Conservation (phyloP, 2,329 filamentous ascomycete species). For the Harringtonia aguacate region DNA sequence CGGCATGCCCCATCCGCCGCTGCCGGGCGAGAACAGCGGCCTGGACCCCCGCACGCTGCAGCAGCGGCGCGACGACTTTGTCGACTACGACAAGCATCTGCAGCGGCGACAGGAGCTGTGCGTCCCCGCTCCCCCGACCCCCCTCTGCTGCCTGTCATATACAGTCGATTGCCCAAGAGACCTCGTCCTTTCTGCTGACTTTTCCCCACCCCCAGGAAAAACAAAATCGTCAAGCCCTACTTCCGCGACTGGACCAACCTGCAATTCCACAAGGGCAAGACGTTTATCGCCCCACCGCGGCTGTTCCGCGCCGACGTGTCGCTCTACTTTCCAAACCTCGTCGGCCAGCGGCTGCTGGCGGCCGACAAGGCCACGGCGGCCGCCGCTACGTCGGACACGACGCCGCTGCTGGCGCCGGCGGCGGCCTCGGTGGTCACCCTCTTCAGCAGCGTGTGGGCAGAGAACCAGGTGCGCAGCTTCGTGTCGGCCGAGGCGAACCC, state of each 20-base stretch:
- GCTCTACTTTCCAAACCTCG: slow-evolving; percentile 89
- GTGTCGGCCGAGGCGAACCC: slow-evolving; percentile 55
- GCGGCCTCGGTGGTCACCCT: slow-evolving; percentile 67
- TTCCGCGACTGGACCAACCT: slow-evolving; percentile 94
- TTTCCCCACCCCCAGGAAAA: slow-evolving; percentile 39
- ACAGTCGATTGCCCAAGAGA: too few species aligned
- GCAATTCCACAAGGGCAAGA: slow-evolving; percentile 75
- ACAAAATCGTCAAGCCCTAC: slow-evolving; percentile 75
- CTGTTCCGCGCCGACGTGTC: slow-evolving; percentile 74
- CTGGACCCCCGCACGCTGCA: slow-evolving; percentile 55
- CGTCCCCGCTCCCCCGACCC: slow-evolving; percentile 11
- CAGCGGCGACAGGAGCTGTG: slow-evolving; percentile 66
- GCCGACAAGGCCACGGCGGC: slow-evolving; percentile 26
- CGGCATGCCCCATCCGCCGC: slow-evolving; percentile 65
- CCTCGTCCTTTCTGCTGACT: too few species aligned
- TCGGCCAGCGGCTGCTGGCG: slow-evolving; percentile 63
- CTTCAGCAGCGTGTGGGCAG: slow-evolving; percentile 78
- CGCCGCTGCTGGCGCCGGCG: slow-evolving; percentile 43
- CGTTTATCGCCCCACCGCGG: slow-evolving; percentile 75
- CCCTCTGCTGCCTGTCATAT: too few species aligned
- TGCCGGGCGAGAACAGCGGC: slow-evolving; percentile 71
- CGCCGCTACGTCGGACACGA: slow-evolving; percentile 67
- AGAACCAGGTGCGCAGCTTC: slow-evolving; percentile 68
- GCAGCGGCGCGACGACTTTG: slow-evolving; percentile 68
- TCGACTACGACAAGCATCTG: slow-evolving; percentile 77